These are phyloP conservation scores for Wickerhamiella sergipiensis DNA, from an alignment of 805 yeast species.

Conservation along the genomic window DNA sequence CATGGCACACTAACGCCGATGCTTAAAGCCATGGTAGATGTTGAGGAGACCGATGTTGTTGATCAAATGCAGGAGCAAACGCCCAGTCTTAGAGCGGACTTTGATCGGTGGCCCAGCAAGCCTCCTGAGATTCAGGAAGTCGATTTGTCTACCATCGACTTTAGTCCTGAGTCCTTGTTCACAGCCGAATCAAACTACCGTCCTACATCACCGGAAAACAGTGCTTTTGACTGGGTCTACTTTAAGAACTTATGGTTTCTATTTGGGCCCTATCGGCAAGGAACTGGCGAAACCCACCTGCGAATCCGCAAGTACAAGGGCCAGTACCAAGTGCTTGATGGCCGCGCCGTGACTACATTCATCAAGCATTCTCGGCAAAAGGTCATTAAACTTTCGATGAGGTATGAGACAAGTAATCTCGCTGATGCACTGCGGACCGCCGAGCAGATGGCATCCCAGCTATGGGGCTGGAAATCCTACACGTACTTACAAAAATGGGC, in stretches of 20 bases:
- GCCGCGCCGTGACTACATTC: neutral
- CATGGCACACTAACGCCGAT: neutral
- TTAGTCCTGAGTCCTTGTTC: neutral
- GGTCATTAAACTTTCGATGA: neutral
- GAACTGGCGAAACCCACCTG: neutral
- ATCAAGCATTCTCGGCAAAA: neutral
- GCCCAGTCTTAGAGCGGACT: neutral
- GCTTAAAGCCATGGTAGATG: neutral
- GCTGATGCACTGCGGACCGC: neutral
- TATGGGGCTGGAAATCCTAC: neutral
- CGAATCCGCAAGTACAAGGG: neutral
- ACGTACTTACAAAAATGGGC: neutral
- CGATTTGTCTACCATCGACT: neutral
- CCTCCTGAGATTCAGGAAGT: neutral
- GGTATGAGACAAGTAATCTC: neutral
- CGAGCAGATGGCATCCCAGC: neutral
- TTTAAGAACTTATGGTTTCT: slow-evolving; percentile 8
- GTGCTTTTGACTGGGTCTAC: slow-evolving; percentile 9
- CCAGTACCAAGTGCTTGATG: neutral
- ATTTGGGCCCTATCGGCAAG: slow-evolving; percentile 2
- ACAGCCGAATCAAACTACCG: neutral
- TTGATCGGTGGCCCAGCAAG: neutral
- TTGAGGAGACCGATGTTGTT: neutral
- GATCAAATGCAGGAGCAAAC: neutral
- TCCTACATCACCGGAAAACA: slow-evolving; percentile 8